Evolutionary conservation across 78 protist species (phyloP).

Genomic region (Dictyostelium brefeldianum): DNA sequence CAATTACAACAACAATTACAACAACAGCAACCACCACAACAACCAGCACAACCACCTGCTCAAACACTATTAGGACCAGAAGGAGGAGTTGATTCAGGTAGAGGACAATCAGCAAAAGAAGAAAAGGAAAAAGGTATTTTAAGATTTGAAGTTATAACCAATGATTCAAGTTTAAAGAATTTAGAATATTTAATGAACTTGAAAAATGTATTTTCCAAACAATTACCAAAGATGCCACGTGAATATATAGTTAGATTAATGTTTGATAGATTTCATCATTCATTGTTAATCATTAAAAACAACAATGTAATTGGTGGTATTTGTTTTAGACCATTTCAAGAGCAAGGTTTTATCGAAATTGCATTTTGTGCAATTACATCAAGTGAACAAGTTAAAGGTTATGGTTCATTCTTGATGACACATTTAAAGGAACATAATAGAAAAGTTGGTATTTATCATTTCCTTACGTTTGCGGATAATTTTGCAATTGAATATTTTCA

Average conservation of each 20-base stretch:
- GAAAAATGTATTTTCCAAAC: conserved; percentile 89
- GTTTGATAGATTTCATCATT: conserved; percentile 78
- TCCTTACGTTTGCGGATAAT: conserved; percentile 97
- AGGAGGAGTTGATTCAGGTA: neutral
- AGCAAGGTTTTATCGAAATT: conserved; percentile 92
- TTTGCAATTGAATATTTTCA: conserved; percentile 96
- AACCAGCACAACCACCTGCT: neutral
- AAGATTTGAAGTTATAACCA: conserved; percentile 63
- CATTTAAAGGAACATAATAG: conserved; percentile 89
- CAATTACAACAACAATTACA: conserved; percentile 5
- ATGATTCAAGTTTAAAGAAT: conserved; percentile 32
- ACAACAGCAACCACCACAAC: neutral
- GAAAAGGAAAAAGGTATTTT: conserved; percentile 67
- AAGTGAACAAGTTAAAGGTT: conserved; percentile 91
- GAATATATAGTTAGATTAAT: conserved; percentile 91
- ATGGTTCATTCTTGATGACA: conserved; percentile 95
- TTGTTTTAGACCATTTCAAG: conserved; percentile 88
- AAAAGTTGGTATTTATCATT: conserved; percentile 69
- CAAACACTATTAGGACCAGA: conserved; percentile 19
- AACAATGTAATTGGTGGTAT: conserved; percentile 93
- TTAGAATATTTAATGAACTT: conserved; percentile 38
- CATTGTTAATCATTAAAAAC: conserved; percentile 54
- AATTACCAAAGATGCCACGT: conserved; percentile 96
- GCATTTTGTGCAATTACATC: conserved; percentile 94
- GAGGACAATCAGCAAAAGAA: conserved; percentile 30